Conservation (phyloP, 257 asterid species). For the Solanum commersonii region DNA sequence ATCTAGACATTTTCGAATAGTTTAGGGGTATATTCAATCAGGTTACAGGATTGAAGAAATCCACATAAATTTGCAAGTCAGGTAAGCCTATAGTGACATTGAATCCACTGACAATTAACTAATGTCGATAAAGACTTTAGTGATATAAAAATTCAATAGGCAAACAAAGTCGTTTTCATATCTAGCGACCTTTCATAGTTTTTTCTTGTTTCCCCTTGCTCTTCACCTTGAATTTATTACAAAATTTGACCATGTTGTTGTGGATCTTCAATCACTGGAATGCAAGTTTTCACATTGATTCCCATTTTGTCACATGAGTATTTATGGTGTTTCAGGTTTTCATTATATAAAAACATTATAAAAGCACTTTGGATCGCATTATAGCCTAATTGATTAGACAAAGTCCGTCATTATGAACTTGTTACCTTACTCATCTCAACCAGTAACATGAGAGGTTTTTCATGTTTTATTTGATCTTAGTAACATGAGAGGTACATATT, state of each 20-base stretch:
- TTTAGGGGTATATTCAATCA: no score
- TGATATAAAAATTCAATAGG: not conserved
- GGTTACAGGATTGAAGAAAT: no score
- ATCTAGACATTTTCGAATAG: no score
- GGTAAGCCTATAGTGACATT: no score
- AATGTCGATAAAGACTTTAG: no score
- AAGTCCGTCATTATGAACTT: not conserved
- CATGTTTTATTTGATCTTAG: no score
- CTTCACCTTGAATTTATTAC: not conserved
- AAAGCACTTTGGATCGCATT: not conserved
- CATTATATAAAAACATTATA: no score
- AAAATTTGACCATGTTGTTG: not conserved
- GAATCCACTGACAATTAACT: no score
- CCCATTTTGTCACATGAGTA: not conserved
- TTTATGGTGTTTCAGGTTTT: not conserved
- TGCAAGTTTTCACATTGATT: not conserved
- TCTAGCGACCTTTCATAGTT: not conserved
- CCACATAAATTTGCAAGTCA: no score
- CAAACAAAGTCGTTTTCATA: not conserved
- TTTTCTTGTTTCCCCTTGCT: not conserved
- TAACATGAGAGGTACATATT: not conserved
- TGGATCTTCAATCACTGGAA: not conserved
- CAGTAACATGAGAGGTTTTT: no score
- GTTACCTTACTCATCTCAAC: no score
- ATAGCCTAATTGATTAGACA: not conserved